Evolutionary conservation across 1,284 basidiomycete genomes (phyloP), one percentile per base, ranked within the genome.

Genomic region (Leccinum solheimii): DNA sequence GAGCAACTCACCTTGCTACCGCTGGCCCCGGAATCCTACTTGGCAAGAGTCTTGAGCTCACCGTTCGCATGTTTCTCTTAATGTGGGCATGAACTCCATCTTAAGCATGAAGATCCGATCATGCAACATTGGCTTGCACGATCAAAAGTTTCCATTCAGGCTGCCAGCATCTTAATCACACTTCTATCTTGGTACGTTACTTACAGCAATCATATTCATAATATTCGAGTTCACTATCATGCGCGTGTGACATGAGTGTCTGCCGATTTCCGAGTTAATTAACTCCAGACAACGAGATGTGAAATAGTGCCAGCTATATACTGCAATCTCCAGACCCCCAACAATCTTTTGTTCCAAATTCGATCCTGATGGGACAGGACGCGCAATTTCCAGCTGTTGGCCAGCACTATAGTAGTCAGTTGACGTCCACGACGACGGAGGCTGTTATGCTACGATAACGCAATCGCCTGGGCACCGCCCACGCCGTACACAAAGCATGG

Each of bases 31-130:
- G 61, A 21, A 3, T 40, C 16, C 13, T 68, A 8, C 21, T 69
- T 2, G 51, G 60, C 38, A 62, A 72, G 32, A 61, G 69, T 13
- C 34, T 36, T 68, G 38, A 52, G 68, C 14, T 14, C 13, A 1
- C 16, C 2, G 11, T 36, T 27, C 11, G 5, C 5, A 8, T 2
- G 2, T 2, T 7, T 53, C 6, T n/a, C n/a, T 52, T 30, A 13
- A 11, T 21, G 32, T 7, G 43, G 34, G 34, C 34, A 36, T 36
- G 34, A 36, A 36, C 34, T 36, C 34, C 34, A 36, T 36, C 13
- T 36, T 36, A 36, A 36, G 13, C 13, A 13, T 36, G 34, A 36
- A 13, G 34, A 36, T 36, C 34, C 34, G 34, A 36, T 36, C 34
- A 36, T 36, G 34, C 34, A 34, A 34, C 5, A 34, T 34, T 34